These are phyloP conservation scores for Ophiostoma ips DNA, from an alignment of 2,329 filamentous ascomycete species.

Conservation along the genomic window DNA sequence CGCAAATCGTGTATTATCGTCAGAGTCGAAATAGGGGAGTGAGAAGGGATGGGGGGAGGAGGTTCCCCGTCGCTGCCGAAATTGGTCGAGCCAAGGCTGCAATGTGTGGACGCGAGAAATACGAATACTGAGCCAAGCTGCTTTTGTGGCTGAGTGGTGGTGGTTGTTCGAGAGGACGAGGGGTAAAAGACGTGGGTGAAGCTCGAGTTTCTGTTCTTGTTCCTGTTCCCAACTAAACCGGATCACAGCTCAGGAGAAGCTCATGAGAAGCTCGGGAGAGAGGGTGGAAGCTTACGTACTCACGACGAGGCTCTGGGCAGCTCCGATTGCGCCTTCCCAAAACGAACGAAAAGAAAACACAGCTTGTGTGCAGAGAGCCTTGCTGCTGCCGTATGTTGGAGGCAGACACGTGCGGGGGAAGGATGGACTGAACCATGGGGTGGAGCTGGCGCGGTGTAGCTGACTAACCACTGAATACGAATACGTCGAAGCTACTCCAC, in stretches of 20 bases:
- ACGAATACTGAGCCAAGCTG: not conserved
- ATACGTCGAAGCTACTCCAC: no score
- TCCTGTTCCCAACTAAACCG: no score
- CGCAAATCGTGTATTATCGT: no score
- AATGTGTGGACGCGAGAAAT: not conserved
- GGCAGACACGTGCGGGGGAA: not conserved
- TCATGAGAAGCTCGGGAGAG: no score
- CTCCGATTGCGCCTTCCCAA: not conserved
- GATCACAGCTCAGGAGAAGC: no score
- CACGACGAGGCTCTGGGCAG: not conserved
- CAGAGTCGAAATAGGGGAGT: no score
- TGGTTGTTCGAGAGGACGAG: not conserved
- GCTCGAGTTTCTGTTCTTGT: no score
- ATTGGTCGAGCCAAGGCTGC: not conserved
- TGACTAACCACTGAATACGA: not conserved
- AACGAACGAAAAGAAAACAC: not conserved
- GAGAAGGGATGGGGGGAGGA: no score
- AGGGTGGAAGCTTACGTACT: not conserved
- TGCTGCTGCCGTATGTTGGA: not conserved
- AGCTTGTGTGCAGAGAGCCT: not conserved
- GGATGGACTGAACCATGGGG: not conserved
- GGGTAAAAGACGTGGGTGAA: not conserved
- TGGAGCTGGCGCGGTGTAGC: no score
- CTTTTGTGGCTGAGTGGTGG: not conserved
- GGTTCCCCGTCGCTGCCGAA: not conserved